Conservation (phyloP, 1,284 basidiomycete species). For the Marasmius oreades region DNA sequence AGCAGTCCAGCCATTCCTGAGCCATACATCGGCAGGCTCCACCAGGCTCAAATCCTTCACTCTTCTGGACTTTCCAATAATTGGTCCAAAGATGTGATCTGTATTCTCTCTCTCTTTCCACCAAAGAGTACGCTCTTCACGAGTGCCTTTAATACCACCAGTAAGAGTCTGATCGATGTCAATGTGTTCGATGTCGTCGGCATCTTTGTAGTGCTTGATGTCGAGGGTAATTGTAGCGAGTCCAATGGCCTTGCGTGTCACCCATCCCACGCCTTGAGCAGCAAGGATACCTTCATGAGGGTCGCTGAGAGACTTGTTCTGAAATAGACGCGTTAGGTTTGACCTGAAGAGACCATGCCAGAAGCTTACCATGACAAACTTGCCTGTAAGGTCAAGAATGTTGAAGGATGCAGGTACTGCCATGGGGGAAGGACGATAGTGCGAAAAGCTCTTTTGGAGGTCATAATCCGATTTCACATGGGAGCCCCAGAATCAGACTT, state of each 20-base stretch:
- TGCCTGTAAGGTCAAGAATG: slow-evolving; percentile 41
- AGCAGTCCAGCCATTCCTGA: slow-evolving; percentile 50
- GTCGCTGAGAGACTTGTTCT: slow-evolving; percentile 60
- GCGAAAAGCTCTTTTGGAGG: not conserved
- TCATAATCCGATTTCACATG: not conserved
- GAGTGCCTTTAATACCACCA: slow-evolving; percentile 53
- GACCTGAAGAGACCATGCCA: not conserved
- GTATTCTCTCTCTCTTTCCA: slow-evolving; percentile 46
- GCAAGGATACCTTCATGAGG: slow-evolving; percentile 52
- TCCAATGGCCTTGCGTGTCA: slow-evolving; percentile 52
- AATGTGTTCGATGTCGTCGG: slow-evolving; percentile 50
- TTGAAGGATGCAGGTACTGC: slow-evolving; percentile 44
- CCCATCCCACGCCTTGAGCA: slow-evolving; percentile 61
- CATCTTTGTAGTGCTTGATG: slow-evolving; percentile 60
- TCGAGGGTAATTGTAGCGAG: slow-evolving; percentile 49
- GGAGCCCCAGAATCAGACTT: not conserved
- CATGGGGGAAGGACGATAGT: slow-evolving; percentile 35
- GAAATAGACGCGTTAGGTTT: not conserved
- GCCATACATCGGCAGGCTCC: slow-evolving; percentile 32
- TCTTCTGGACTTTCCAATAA: slow-evolving; percentile 50
- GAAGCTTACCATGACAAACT: slow-evolving; percentile 35
- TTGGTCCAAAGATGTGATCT: slow-evolving; percentile 53
- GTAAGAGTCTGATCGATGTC: slow-evolving; percentile 61
- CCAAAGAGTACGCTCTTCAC: slow-evolving; percentile 47
- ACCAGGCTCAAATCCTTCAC: slow-evolving; percentile 41